Conservation (phyloP, 192 early-diverging fungal genomes). For the Pilobolus umbonatus region DNA sequence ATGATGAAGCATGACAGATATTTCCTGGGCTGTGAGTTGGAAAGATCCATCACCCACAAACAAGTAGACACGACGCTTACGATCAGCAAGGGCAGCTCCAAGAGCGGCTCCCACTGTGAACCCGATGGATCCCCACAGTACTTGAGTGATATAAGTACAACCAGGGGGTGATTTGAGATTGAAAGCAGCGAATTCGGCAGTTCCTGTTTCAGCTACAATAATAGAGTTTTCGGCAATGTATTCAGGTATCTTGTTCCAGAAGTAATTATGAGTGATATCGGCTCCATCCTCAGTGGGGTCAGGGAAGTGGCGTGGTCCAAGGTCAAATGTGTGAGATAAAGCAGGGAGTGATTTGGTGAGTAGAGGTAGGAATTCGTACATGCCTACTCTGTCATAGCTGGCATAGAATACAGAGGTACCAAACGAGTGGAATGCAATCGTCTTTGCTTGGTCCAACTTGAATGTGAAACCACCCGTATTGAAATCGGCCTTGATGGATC, state of each 20-base stretch:
- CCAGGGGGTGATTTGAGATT: constrained; percentile 33
- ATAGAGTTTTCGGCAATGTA: constrained; percentile 27
- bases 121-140: constrained; percentile 31
- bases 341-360: constrained; percentile 10
- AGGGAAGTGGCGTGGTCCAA: constrained; percentile 2
- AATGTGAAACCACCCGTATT: constrained; percentile 52
- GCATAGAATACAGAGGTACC: constrained; percentile 35
- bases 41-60: constrained; percentile 51
- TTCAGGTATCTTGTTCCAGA: constrained; percentile 38
- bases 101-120: constrained; percentile 38
- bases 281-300: constrained; percentile 1
- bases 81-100: constrained; percentile 41
- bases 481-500: constrained; percentile 43
- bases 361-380: constrained; percentile 31
- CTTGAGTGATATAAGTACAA: constrained; percentile 36
- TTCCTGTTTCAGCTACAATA: constrained; percentile 45
- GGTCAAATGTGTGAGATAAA: not conserved
- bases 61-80: constrained; percentile 36
- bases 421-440: constrained; percentile 39
- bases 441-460: constrained; percentile 24
- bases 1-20: constrained; percentile 46
- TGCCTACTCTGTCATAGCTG: constrained; percentile 37
- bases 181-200: constrained; percentile 36
- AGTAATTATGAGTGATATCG: constrained; percentile 37
- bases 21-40: constrained; percentile 45